Conservation (phyloP, 1,139 yeast species). For the Pneumocystis wakefieldiae region DNA sequence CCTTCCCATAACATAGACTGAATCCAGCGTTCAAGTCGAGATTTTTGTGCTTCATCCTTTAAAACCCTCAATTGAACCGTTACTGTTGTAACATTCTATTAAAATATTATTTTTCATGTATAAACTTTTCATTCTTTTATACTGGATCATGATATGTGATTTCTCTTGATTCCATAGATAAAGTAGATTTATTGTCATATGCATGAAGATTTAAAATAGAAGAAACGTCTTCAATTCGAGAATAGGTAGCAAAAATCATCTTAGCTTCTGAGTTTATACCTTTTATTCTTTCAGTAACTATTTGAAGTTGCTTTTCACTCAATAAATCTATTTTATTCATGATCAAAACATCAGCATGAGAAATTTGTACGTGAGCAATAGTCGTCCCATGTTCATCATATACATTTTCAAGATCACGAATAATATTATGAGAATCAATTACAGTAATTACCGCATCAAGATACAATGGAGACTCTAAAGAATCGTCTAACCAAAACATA, state of each 20-base stretch:
- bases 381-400: slow-evolving; percentile 31
- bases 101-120: background rate
- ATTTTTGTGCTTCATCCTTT: slow-evolving; percentile 23
- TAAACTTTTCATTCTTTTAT: background rate
- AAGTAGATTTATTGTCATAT: slow-evolving; percentile 38
- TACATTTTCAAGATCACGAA: slow-evolving; percentile 51
- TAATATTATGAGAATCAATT: slow-evolving; percentile 59
- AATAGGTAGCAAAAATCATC: slow-evolving; percentile 50
- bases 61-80: slow-evolving; percentile 40
- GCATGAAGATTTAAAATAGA: slow-evolving; percentile 67
- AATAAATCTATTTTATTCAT: slow-evolving; percentile 60
- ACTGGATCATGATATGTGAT: slow-evolving; percentile 32
- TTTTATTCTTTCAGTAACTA: slow-evolving; percentile 29
- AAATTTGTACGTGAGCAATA: slow-evolving; percentile 39
- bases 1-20: slow-evolving; percentile 62
- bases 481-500: slow-evolving; percentile 96
- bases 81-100: slow-evolving; percentile 44
- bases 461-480: slow-evolving; percentile 63
- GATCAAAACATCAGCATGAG: slow-evolving; percentile 69
- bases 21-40: slow-evolving; percentile 41
- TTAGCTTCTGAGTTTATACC: slow-evolving; percentile 59
- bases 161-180: slow-evolving; percentile 18
- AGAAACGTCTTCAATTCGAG: slow-evolving; percentile 44
- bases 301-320: slow-evolving; percentile 18
- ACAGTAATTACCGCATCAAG: slow-evolving; percentile 93